Evolutionary conservation across 371 early-diverging fungal genomes (phyloP).

Genomic region (Rhizomucor pusillus): DNA sequence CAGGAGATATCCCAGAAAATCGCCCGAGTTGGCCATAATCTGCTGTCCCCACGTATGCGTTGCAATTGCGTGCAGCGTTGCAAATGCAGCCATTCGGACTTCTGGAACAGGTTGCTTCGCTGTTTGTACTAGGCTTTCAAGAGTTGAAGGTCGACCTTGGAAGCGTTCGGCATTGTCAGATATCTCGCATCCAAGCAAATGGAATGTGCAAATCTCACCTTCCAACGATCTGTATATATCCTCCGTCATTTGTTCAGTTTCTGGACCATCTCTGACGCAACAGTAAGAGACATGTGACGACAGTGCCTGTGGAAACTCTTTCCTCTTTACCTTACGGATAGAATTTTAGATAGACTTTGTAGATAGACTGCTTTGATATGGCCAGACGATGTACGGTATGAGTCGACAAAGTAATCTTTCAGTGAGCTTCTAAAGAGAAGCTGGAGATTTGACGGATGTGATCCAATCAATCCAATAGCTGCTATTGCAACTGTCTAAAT

Average conservation of each 20-base stretch:
- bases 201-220: slow-evolving; percentile 16
- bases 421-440: slow-evolving; percentile 16
- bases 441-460: slow-evolving; percentile 24
- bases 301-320: too few relatives aligned
- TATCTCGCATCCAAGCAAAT: too few relatives aligned
- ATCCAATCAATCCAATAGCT: slow-evolving; percentile 40
- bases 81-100: slow-evolving; percentile 38
- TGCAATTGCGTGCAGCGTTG: slow-evolving; percentile 40
- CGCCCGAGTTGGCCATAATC: slow-evolving; percentile 38
- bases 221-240: slow-evolving; percentile 21
- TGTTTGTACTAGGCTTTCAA: slow-evolving; percentile 24
- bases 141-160: slow-evolving; percentile 9
- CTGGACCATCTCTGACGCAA: slow-evolving; percentile 8
- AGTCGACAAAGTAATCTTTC: slow-evolving; percentile 16
- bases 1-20: slow-evolving; percentile 44
- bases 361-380: slow-evolving; percentile 33
- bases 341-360: slow-evolving; percentile 39
- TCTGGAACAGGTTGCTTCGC: slow-evolving; percentile 40
- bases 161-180: slow-evolving; percentile 3
- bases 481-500: slow-evolving; percentile 37
- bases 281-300: too few relatives aligned
- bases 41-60: slow-evolving; percentile 39
- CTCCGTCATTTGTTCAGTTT: slow-evolving; percentile 27
- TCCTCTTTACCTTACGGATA: slow-evolving; percentile 38
- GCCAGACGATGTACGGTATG: slow-evolving; percentile 25